Evolutionary conservation across 371 early-diverging fungal genomes (phyloP).

Genomic region (Mortierella sp.): DNA sequence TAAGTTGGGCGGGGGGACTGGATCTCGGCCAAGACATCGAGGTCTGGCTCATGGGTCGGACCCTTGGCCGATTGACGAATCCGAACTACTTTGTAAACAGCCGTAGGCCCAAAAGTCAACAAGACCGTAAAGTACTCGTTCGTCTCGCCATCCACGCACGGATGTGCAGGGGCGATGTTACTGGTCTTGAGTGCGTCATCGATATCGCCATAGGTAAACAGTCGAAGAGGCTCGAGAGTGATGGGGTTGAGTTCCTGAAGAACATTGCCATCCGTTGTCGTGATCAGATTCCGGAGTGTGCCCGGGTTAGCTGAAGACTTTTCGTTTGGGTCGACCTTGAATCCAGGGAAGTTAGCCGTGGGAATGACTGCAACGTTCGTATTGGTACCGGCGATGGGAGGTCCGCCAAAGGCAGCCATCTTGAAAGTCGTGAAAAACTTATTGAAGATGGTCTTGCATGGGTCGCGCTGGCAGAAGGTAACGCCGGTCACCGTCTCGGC

Average conservation of each 20-base stretch:
- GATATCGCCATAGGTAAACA: constrained; percentile 60
- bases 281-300: constrained; percentile 52
- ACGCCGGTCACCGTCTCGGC: constrained; percentile 40
- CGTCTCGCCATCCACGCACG: constrained; percentile 62
- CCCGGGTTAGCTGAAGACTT: constrained; percentile 10
- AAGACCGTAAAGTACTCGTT: constrained; percentile 61
- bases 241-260: constrained; percentile 69
- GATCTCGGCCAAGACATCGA: constrained; percentile 58
- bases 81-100: constrained; percentile 47
- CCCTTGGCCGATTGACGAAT: constrained; percentile 36
- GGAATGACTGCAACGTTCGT: constrained; percentile 63
- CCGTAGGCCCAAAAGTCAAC: constrained; percentile 49
- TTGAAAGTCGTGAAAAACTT: constrained; percentile 55
- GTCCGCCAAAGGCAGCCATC: constrained; percentile 32
- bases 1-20: constrained; percentile 58
- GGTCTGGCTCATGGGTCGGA: constrained; percentile 37
- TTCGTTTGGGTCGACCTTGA: constrained; percentile 9
- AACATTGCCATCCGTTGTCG: constrained; percentile 67
- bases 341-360: constrained; percentile 64
- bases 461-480: constrained; percentile 59
- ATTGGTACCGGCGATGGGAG: constrained; percentile 23
- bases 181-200: constrained; percentile 57
- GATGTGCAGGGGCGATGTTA: constrained; percentile 64
- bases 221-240: constrained; percentile 65
- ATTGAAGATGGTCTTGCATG: constrained; percentile 66